Conservation (phyloP, 306 rosid species). For the Calophaca sinica region DNA sequence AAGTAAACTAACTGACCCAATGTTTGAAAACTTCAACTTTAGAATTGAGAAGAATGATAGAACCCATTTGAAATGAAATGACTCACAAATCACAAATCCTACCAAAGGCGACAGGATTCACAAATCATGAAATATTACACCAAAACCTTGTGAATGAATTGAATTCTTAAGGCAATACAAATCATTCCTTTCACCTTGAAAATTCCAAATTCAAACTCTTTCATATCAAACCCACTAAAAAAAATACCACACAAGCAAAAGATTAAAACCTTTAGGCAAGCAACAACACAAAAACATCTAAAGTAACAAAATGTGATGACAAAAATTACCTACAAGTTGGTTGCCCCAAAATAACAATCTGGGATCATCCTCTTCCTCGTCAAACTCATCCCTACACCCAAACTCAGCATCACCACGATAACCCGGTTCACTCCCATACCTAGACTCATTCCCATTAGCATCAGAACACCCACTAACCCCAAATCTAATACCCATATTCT, state of each 20-base stretch:
- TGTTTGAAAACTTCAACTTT: too few relatives aligned
- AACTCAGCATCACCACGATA: constrained; percentile 96
- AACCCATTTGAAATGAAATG: too few relatives aligned
- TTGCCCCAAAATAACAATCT: constrained; percentile 82
- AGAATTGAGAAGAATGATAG: too few relatives aligned
- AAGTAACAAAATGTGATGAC: neutral
- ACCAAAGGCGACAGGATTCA: too few relatives aligned
- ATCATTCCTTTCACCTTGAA: too few relatives aligned
- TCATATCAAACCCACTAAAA: neutral
- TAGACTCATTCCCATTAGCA: constrained; percentile 79
- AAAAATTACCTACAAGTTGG: constrained; percentile 63
- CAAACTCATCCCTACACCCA: constrained; percentile 91
- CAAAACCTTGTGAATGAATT: neutral
- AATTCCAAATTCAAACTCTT: neutral
- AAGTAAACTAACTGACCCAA: too few relatives aligned
- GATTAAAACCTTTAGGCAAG: neutral
- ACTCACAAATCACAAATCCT: too few relatives aligned
- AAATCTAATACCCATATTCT: constrained; percentile 67
- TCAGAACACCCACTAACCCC: constrained; percentile 73
- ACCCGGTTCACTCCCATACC: constrained; percentile 98
- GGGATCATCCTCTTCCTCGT: constrained; percentile 92
- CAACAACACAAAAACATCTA: neutral
- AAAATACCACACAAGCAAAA: constrained; percentile 2
- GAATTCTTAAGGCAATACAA: constrained; percentile 1
- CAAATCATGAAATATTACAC: too few relatives aligned